Evolutionary conservation across 2,329 filamentous ascomycete species (phyloP).

Genomic region (Paraphoma chrysanthemicola): DNA sequence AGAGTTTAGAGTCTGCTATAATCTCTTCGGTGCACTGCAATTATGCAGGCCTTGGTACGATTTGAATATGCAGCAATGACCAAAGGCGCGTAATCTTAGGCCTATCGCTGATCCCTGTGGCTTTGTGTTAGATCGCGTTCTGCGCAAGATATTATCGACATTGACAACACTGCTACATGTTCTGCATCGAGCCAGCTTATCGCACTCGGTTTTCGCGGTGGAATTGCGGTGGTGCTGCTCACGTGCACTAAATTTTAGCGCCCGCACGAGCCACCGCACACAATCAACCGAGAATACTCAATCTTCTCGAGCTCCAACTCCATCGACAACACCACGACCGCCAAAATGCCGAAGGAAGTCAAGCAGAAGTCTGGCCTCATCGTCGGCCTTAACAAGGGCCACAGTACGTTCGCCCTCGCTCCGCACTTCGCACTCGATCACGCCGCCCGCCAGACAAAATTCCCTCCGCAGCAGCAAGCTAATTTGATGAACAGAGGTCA

Average conservation of each 20-base stretch:
- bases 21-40: too few relatives aligned
- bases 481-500: slow-evolving; percentile 54
- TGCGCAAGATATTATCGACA: too few relatives aligned
- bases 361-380: slow-evolving; percentile 62
- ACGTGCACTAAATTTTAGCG: background rate
- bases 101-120: too few relatives aligned
- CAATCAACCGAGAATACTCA: slow-evolving; percentile 4
- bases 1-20: too few relatives aligned
- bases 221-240: background rate
- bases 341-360: slow-evolving; percentile 61
- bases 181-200: too few relatives aligned
- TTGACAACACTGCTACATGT: too few relatives aligned
- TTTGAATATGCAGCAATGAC: too few relatives aligned
- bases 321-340: slow-evolving; percentile 45
- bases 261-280: background rate
- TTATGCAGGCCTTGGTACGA: too few relatives aligned
- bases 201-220: too few relatives aligned
- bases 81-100: too few relatives aligned
- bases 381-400: slow-evolving; percentile 69
- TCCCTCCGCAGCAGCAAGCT: slow-evolving; percentile 18
- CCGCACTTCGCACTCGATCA: slow-evolving; percentile 8
- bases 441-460: slow-evolving; percentile 16
- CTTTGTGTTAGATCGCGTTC: too few relatives aligned
- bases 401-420: slow-evolving; percentile 61
- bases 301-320: slow-evolving; percentile 16